Percentiles rank a stretch among this genome's conserved stretches.
Conservation (phyloP, 169 alveolate species). For the Babesia ovata region DNA sequence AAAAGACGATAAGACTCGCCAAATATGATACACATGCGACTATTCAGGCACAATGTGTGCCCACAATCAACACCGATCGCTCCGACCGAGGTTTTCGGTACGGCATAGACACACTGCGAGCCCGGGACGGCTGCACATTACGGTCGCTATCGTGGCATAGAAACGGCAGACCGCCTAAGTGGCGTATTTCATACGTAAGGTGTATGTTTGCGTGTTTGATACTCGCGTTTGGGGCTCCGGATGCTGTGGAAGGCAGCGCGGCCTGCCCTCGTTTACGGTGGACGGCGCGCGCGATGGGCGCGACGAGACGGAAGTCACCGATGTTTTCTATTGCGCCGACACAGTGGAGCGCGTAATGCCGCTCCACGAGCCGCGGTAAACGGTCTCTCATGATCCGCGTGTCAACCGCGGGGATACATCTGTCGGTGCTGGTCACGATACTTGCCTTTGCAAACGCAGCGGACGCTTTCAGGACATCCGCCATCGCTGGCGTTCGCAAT, state of each 20-base stretch:
- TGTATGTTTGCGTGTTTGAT: background rate
- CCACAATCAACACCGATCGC: no score
- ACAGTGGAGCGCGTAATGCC: no score
- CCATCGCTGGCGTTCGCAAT: background rate
- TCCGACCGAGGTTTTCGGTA: no score
- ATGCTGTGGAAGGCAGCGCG: background rate
- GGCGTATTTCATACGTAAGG: no score
- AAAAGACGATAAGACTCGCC: background rate
- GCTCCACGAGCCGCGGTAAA: no score
- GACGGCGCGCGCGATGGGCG: background rate
- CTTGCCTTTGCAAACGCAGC: background rate
- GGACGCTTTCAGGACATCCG: background rate
- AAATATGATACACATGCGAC: background rate
- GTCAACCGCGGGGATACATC: slow-evolving; percentile 1
- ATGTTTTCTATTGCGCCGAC: no score
- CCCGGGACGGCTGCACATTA: no score
- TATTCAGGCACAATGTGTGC: background rate
- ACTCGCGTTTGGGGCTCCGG: background rate
- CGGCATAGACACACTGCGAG: no score
- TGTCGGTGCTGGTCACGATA: slow-evolving; percentile 1
- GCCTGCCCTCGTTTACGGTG: background rate
- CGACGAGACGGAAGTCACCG: no score
- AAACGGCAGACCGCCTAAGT: no score
- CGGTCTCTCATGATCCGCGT: slow-evolving; percentile 1
- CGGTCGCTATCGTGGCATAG: no score